Evolutionary conservation across 805 yeast genomes (phyloP), one percentile per base, ranked within the genome.

Genomic region (Suhomyces sp.): DNA sequence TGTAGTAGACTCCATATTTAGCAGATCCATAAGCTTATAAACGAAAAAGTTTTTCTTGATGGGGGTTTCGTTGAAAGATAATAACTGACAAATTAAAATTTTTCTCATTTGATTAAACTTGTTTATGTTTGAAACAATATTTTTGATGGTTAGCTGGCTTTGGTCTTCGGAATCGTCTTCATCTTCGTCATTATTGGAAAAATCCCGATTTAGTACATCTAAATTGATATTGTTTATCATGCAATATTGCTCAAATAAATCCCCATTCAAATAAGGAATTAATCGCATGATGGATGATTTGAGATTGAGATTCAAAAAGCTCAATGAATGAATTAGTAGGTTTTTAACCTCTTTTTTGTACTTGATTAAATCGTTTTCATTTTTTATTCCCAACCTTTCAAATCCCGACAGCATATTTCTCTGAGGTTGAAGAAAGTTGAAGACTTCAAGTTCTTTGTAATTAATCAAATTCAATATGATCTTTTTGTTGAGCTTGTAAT

Each of bases 201-300:
- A 47, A 12, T 46, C 46, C 13, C 53, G 55, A 40, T 51, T 52
- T 9, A 66, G 44, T 2, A 56, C 23, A 7, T 62, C 58, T 13
- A 73, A 41, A 44, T 68, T 65, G 12, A 75, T 64, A 41, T 68
- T 65, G 53, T 76, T 73, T n/a, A 74, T 67, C 22, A 59, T 59
- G 51, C 77, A 73, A 52, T 73, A 75, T 55, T 72, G 70, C 52
- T 76, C 77, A 26, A 76, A 60, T 8, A 68, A 56, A 1, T 66
- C 68, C 0, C 80, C 79, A 54, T 75, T 73, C 31, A 71, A 52
- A 24, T 57, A 53, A 0, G 77, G 73, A 1, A 75, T 50, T 6
- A 73, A 56, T 19, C 64, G 64, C 7, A 60, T 48, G 13, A 72
- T 66, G 3, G 72, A 68, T n/a, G 55, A 48, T 49, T 56, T 66